Evolutionary conservation across 2,329 filamentous ascomycete species (phyloP).

Genomic region (Curvularia hawaiiensis): DNA sequence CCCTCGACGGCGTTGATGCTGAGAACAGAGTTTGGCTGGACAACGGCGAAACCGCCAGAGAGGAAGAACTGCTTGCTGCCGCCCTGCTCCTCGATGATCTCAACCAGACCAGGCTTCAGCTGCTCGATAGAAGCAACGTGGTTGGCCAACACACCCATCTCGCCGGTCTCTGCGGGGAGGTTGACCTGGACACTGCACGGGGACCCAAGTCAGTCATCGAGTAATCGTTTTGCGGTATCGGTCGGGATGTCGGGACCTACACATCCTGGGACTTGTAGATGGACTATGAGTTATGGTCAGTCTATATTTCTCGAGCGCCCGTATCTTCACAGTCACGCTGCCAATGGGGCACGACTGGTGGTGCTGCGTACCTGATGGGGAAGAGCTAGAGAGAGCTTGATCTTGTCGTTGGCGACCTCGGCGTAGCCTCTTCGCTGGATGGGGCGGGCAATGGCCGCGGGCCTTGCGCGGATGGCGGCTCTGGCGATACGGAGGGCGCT

Average conservation of each 20-base stretch:
- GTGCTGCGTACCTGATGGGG: slow-evolving; percentile 87
- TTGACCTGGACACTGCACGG: slow-evolving; percentile 88
- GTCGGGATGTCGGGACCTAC: slow-evolving; percentile 57
- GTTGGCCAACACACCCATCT: slow-evolving; percentile 99
- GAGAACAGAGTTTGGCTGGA: slow-evolving; percentile 91
- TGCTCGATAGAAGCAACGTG: slow-evolving; percentile 99
- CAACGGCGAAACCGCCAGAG: slow-evolving; percentile 94
- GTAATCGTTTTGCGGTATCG: slow-evolving; percentile 28
- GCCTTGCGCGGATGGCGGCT: slow-evolving; percentile 80
- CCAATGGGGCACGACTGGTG: slow-evolving; percentile 15
- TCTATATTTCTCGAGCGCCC: slow-evolving; percentile 2
- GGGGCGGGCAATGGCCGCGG: slow-evolving; percentile 75
- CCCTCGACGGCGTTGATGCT: slow-evolving; percentile 99
- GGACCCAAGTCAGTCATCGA: slow-evolving; percentile 37
- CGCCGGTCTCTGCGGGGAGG: slow-evolving; percentile 95
- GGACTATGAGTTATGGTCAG: slow-evolving; percentile 54
- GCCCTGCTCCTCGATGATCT: slow-evolving; percentile 92
- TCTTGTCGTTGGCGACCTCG: slow-evolving; percentile 63
- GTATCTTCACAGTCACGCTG: slow-evolving; percentile 3
- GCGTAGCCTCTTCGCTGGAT: slow-evolving; percentile 88
- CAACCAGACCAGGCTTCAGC: slow-evolving; percentile 93
- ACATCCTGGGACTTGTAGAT: slow-evolving; percentile 74
- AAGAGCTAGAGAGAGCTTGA: slow-evolving; percentile 97
- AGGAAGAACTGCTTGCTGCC: slow-evolving; percentile 97
- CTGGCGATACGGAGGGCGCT: slow-evolving; percentile 93